Conservation (phyloP, 1,284 basidiomycete species). For the Trichosporon faecale region DNA sequence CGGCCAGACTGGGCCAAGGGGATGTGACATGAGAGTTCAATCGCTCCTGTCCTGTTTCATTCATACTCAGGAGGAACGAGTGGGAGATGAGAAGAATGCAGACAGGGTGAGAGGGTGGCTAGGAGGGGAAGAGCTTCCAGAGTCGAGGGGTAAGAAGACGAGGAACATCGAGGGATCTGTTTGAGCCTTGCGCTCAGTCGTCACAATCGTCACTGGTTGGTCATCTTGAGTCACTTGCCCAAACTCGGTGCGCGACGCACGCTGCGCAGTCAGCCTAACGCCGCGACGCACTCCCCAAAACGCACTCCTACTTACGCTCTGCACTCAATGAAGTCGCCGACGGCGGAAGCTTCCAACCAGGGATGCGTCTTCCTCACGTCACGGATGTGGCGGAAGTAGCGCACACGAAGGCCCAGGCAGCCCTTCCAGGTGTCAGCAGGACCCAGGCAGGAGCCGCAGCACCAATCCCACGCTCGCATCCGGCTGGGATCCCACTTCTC, state of each 20-base stretch:
- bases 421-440: too few species aligned
- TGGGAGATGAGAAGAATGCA: too few species aligned
- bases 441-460: background rate
- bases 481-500: background rate
- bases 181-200: background rate
- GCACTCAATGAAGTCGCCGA: background rate
- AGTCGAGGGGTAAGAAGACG: too few species aligned
- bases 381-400: background rate
- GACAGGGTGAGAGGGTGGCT: background rate
- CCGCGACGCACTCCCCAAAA: background rate
- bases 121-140: background rate
- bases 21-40: background rate
- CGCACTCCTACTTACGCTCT: background rate
- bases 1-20: background rate
- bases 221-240: background rate
- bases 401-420: background rate
- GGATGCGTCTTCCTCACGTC: conserved; percentile 5
- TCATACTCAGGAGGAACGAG: background rate
- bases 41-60: background rate
- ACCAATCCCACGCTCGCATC: background rate
- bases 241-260: background rate
- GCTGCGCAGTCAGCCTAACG: background rate
- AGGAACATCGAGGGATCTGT: background rate
- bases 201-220: background rate
- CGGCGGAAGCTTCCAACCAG: background rate